Evolutionary conservation across 2,329 filamentous ascomycete species (phyloP).

Genomic region (Apiospora pterosperma): DNA sequence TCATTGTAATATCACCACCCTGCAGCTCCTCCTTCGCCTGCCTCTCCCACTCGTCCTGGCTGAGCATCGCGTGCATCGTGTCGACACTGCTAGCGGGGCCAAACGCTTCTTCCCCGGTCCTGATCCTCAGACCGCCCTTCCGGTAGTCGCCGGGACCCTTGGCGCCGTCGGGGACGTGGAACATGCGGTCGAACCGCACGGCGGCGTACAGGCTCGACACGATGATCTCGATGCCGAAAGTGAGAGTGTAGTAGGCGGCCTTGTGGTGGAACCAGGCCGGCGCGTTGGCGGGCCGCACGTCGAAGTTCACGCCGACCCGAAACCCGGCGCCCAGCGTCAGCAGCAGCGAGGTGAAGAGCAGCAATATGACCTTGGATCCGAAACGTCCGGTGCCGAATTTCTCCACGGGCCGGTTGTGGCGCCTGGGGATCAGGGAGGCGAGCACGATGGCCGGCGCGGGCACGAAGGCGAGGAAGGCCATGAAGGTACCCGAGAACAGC

Average conservation of each 20-base stretch:
- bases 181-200: conserved; percentile 25
- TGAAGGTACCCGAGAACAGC: conserved; percentile 21
- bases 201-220: conserved; percentile 23
- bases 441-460: conserved; percentile 28
- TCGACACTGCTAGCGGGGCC: background rate
- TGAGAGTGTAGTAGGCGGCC: conserved; percentile 62
- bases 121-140: background rate
- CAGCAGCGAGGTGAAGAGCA: conserved; percentile 44
- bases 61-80: background rate
- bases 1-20: background rate
- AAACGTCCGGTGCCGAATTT: conserved; percentile 55
- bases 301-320: conserved; percentile 47
- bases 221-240: conserved; percentile 53
- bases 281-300: conserved; percentile 34
- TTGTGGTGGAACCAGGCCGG: conserved; percentile 57
- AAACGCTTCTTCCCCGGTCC: conserved; percentile 8
- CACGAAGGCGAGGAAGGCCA: conserved; percentile 25
- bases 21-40: background rate
- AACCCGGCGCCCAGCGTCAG: conserved; percentile 57
- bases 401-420: conserved; percentile 33
- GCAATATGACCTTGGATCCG: conserved; percentile 49
- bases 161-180: conserved; percentile 28
- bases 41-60: conserved; percentile 2
- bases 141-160: conserved; percentile 22
- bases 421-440: conserved; percentile 3